These are phyloP conservation scores for Leccinum subgranulosum DNA, from an alignment of 768 basidiomycete genomes.

Conservation along the genomic window DNA sequence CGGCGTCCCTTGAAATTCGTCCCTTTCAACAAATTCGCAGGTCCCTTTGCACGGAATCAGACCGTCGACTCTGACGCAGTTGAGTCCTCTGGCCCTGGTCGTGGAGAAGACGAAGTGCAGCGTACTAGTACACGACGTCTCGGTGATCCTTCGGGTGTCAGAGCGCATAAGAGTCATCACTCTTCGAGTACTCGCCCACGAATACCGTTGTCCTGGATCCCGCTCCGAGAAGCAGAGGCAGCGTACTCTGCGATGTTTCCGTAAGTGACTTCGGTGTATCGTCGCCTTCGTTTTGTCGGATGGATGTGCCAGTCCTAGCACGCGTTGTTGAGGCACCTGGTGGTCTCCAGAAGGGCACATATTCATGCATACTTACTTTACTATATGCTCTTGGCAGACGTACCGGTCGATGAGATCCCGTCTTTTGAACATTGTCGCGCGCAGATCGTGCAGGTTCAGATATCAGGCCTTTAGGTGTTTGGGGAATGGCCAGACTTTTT, in stretches of 20 bases:
- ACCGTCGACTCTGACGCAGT: background rate
- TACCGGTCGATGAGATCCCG: background rate
- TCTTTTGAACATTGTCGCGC: background rate
- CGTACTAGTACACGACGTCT: background rate
- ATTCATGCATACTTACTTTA: background rate
- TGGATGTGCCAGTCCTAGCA: background rate
- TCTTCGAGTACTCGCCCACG: slow-evolving; percentile 1
- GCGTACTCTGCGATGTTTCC: slow-evolving; percentile 27
- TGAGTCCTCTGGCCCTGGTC: background rate
- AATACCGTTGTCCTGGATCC: slow-evolving; percentile 23
- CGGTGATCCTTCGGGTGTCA: background rate
- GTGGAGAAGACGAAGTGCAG: background rate
- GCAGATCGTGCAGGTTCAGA: background rate
- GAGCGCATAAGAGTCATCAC: background rate
- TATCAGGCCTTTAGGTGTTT: background rate
- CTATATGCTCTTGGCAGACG: background rate
- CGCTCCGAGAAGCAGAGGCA: slow-evolving; percentile 26
- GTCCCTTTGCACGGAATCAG: background rate
- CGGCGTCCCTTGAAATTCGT: slow-evolving; percentile 30
- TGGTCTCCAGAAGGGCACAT: background rate
- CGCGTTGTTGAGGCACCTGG: background rate
- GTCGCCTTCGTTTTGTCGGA: slow-evolving; percentile 3
- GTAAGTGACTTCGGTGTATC: slow-evolving; percentile 12
- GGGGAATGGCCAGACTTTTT: background rate
- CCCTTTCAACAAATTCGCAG: slow-evolving; percentile 20